Percentiles rank a stretch among this genome's conserved stretches.
phyloP scores from a whole-genome alignment of 2,329 filamentous ascomycete genomes.

The Fusarium sp. region DNA sequence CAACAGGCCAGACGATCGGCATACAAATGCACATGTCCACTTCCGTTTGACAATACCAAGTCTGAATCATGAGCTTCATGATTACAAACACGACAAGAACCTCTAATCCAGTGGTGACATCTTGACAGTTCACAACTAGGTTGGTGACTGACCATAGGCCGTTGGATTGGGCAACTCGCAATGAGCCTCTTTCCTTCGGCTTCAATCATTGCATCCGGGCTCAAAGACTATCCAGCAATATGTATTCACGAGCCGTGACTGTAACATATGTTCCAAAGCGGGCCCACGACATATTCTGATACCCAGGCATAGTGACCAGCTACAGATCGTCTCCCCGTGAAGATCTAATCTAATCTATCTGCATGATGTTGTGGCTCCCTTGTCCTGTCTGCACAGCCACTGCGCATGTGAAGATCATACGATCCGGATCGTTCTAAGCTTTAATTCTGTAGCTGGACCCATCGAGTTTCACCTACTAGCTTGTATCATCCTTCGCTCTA shows the following conservation, averaged over 20 bases:
- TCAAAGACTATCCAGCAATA: no score
- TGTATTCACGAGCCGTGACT: neutral
- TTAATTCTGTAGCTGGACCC: neutral
- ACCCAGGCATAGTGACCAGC: neutral
- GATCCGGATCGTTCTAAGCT: neutral
- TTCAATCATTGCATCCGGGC: no score
- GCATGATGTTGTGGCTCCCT: neutral
- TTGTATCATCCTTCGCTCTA: neutral
- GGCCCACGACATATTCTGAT: neutral
- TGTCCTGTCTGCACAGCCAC: neutral
- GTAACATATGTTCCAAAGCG: neutral
- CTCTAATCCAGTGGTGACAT: rapidly evolving
- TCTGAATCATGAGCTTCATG: neutral
- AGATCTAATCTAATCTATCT: neutral
- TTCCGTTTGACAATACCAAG: rapidly evolving
- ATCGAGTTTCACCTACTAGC: neutral
- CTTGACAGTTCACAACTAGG: rapidly evolving
- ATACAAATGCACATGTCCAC: neutral
- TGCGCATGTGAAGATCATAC: neutral
- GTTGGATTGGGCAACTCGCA: no score
- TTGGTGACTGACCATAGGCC: no score
- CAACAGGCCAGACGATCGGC: neutral
- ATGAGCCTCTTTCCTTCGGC: no score
- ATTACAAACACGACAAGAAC: neutral
- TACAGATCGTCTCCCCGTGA: neutral